These are phyloP conservation scores for Eimeria necatrix DNA, from an alignment of 169 alveolate species.

Conservation along the genomic window DNA sequence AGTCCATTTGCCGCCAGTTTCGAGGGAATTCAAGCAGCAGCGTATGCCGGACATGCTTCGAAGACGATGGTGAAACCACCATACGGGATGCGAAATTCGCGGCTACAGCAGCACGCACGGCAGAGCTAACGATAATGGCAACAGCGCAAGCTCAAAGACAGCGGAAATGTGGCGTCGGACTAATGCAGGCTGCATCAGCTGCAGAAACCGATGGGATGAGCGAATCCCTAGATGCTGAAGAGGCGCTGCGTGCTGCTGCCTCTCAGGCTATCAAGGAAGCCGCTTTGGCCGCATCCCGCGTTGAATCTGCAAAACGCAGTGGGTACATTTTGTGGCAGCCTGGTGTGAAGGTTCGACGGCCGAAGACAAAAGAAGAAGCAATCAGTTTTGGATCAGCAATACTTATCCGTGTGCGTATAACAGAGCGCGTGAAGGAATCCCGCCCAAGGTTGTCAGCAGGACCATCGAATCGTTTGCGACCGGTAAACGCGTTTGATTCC, in stretches of 20 bases:
- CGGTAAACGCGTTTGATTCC: background rate
- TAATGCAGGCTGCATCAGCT: background rate
- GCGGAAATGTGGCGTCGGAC: background rate
- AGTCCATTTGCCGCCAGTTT: conserved; percentile 64
- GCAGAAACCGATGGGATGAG: background rate
- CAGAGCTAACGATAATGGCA: background rate
- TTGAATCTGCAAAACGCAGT: conserved; percentile 18
- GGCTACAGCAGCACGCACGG: conserved; percentile 56
- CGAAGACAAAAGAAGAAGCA: conserved; percentile 64
- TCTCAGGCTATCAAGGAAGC: conserved; percentile 18
- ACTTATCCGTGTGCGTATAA: conserved; percentile 45
- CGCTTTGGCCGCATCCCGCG: conserved; percentile 46
- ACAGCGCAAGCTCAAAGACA: background rate
- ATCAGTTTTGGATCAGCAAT: conserved; percentile 77
- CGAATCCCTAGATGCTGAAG: background rate
- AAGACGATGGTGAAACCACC: background rate
- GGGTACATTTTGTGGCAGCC: conserved; percentile 80
- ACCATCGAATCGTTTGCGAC: background rate
- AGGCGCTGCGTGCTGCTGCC: background rate
- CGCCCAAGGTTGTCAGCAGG: background rate
- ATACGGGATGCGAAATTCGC: conserved; percentile 63
- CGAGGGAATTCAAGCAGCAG: conserved; percentile 66
- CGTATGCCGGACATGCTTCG: conserved; percentile 58
- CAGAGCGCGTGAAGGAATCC: background rate
- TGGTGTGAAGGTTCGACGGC: conserved; percentile 73